These are phyloP conservation scores for Wickerhamomyces bovis DNA, from an alignment of 805 yeast species.

Conservation along the genomic window DNA sequence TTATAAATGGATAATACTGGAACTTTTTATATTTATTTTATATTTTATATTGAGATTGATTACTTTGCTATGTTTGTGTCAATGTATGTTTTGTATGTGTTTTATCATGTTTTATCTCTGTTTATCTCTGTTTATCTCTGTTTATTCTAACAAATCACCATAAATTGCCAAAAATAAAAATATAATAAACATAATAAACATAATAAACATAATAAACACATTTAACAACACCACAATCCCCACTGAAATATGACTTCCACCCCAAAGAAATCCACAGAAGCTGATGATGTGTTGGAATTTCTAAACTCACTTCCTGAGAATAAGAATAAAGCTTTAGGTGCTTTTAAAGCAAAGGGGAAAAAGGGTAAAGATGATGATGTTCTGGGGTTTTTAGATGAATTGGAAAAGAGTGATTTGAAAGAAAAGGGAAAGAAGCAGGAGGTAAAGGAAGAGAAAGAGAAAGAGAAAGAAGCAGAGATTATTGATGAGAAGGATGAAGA, in stretches of 20 bases:
- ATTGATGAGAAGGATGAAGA: constrained; percentile 4
- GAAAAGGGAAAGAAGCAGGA: neutral
- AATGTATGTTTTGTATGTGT: too few species aligned
- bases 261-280: constrained; percentile 39
- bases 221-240: too few species aligned
- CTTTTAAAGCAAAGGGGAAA: constrained; percentile 32
- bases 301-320: constrained; percentile 70
- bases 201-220: too few species aligned
- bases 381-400: constrained; percentile 50
- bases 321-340: constrained; percentile 22
- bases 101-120: too few species aligned
- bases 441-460: constrained; percentile 10
- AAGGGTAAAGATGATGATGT: constrained; percentile 32
- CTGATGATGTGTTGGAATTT: constrained; percentile 75
- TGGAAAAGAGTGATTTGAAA: constrained; percentile 37
- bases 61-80: neutral
- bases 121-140: too few species aligned
- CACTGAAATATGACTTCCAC: constrained; percentile 12
- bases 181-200: too few species aligned
- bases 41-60: neutral
- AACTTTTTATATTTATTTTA: neutral
- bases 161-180: too few species aligned
- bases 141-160: too few species aligned
- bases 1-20: neutral
- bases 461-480: constrained; percentile 13